Evolutionary conservation across 2,329 filamentous ascomycete species (phyloP), one percentile per base, ranked within the genome.

Genomic region (Colletotrichum eleusines): DNA sequence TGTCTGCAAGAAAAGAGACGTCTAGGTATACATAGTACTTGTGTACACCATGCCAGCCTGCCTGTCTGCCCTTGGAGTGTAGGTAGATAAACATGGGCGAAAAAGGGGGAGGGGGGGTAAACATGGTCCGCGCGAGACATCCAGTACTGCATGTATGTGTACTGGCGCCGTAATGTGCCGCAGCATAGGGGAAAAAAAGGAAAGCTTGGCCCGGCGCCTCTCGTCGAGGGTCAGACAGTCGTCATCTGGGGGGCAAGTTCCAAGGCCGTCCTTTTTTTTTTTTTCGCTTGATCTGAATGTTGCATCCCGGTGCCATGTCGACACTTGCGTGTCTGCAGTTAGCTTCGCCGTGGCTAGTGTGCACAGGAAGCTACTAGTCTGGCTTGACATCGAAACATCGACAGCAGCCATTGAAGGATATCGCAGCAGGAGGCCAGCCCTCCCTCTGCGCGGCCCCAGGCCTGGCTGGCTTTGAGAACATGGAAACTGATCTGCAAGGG

Each of bases 141-240:
- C 14, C 40, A 50, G 38, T 44, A 31, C 20, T 28, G n/a, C 42
- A 50, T 63, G 20, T 54, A 50, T 63, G 20, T 54, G 38, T 68
- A n/a, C 55, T 60, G 54, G 35, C 42, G 44, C 50, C 14, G 35
- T 55, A 38, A 55, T 55, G 35, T 63, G 18, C 40, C 31, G 63
- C 35, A 28, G 28, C 38, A 48, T 20, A 18, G 46, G n/a, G n/a
- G n/a, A n/a, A n/a, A 20, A 48, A 69, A 55, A 50, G 48, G 11
- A 66, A 66, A 26, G 40, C 40, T 55, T 23, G 54, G 53, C 63
- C 67, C 55, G 60, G 67, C 46, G 44, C 14, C 23, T 60, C 35
- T 44, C 16, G 12, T 48, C 33, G 26, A 26, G 23, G 9, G 33
- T 23, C 33, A 28, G 5, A 23, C 18, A 20, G 11, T 18, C 23